Evolutionary conservation across 1,284 basidiomycete genomes (phyloP), one percentile per base, ranked within the genome.

Genomic region (Irpex sp.): DNA sequence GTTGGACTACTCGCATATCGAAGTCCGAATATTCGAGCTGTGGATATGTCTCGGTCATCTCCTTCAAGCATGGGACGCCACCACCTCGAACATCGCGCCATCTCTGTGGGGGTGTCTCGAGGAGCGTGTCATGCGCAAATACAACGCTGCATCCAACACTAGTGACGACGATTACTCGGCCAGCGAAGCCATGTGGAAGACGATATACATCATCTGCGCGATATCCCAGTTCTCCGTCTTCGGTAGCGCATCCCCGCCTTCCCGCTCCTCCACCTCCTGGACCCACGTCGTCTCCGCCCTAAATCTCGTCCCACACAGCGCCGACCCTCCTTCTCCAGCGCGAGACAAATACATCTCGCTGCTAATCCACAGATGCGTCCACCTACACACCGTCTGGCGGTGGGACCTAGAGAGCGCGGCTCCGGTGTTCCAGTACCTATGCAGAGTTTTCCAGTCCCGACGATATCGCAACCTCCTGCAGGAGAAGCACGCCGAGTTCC

Each of bases 381-480:
- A 87, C 13, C 77, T 98, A 54, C 85, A 82, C 66, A 79, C 83
- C 17, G 79, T 81, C 26, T 98, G 94, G 93, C 73, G 80, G 21
- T 97, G 96, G 94, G 79, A 84, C 19, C 79, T 93, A 38, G 79
- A 84, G 49, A 82, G 87, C 48, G 83, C 86, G 0, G 82, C 84
- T 4, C 71, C 64, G 26, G 77, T 95, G 70, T 83, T 95, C 63
- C 84, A 84, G 56, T 82, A 85, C 44, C 80, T 97, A 0, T 85
- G 86, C 47, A 84, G 87, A 49, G 85, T 96, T 21, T 96, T 98
- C 77, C 87, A 89, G 66, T 87, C 85, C 57, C 88, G 96, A 31
- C 87, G 88, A 61, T 93, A 95, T 64, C 82, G 86, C 13, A 92
- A 94, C 73, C 81, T 98, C 37, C 82, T 85, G 0, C 86, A 86